phyloP scores from a whole-genome alignment of 1,139 yeast species.

The Nadsonia starkeyi-henricii region DNA sequence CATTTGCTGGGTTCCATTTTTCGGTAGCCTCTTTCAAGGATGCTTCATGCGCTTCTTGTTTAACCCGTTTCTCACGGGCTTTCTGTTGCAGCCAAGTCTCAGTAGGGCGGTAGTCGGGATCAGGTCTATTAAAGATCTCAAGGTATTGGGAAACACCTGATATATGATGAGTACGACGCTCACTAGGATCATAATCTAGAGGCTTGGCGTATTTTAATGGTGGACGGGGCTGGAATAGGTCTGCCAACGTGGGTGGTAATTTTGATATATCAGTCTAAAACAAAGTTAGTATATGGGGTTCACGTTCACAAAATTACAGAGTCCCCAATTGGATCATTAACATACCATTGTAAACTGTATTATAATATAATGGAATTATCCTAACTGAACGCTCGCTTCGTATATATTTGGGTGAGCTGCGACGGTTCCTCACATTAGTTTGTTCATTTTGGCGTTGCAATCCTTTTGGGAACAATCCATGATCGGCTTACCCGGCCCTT shows the following conservation, averaged over 20 bases:
- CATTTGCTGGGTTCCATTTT: conserved; percentile 44
- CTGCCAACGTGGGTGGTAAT: conserved; percentile 51
- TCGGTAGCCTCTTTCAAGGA: conserved; percentile 22
- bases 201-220: conserved; percentile 47
- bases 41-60: conserved; percentile 19
- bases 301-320: not conserved
- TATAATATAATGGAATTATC: too few relatives aligned
- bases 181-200: conserved; percentile 38
- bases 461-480: not conserved
- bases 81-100: conserved; percentile 27
- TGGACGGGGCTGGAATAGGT: conserved; percentile 54
- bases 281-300: conserved; percentile 2
- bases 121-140: conserved; percentile 24
- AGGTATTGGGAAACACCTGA: conserved; percentile 38
- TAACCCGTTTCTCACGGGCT: conserved; percentile 23
- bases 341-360: too few relatives aligned
- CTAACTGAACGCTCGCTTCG: too few relatives aligned
- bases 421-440: not conserved
- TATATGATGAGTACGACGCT: conserved; percentile 37
- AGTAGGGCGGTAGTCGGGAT: conserved; percentile 21
- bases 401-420: not conserved
- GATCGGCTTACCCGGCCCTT: too few relatives aligned
- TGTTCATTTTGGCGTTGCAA: conserved; percentile 1
- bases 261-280: conserved; percentile 30
- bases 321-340: not conserved